phyloP scores from a whole-genome alignment of 768 basidiomycete genomes.

The Mycena sanguinolenta region DNA sequence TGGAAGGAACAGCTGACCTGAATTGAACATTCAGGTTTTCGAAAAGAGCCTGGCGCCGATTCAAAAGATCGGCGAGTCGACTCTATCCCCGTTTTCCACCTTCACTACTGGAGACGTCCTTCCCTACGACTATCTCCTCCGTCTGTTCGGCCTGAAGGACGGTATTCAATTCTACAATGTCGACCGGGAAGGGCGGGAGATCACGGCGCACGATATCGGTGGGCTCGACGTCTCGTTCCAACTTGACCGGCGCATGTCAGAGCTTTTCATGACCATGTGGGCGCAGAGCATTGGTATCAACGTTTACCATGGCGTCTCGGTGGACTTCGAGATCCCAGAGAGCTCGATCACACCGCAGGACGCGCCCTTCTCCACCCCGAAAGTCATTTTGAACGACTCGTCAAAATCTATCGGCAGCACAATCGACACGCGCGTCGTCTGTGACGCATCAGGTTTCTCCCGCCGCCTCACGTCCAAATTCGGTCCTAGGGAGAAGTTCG shows the following conservation, averaged over 20 bases:
- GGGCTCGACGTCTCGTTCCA: constrained; percentile 28
- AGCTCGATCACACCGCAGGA: constrained; percentile 5
- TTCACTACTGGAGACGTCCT: constrained; percentile 25
- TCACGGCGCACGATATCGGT: constrained; percentile 24
- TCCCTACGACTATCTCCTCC: constrained; percentile 24
- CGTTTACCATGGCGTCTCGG: constrained; percentile 25
- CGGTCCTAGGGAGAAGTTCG: constrained; percentile 17
- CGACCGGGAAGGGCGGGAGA: constrained; percentile 22
- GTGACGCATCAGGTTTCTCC: constrained; percentile 29
- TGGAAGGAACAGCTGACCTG: constrained; percentile 27
- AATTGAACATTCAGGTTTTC: constrained; percentile 32
- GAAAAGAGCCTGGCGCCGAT: constrained; percentile 31
- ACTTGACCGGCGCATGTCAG: constrained; percentile 29
- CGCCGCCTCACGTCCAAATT: constrained; percentile 27
- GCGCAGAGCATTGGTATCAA: constrained; percentile 25
- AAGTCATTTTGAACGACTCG: constrained; percentile 27
- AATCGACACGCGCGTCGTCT: constrained; percentile 18
- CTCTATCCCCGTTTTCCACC: constrained; percentile 19
- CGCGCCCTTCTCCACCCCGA: constrained; percentile 20
- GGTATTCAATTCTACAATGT: constrained; percentile 25
- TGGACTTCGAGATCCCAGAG: constrained; percentile 25
- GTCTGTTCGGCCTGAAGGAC: constrained; percentile 27
- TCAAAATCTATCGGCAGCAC: constrained; percentile 13
- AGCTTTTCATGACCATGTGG: constrained; percentile 32
- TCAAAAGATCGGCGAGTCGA: constrained; percentile 30